Evolutionary conservation across 1,284 basidiomycete species (phyloP).

Genomic region (Chiua sp.): DNA sequence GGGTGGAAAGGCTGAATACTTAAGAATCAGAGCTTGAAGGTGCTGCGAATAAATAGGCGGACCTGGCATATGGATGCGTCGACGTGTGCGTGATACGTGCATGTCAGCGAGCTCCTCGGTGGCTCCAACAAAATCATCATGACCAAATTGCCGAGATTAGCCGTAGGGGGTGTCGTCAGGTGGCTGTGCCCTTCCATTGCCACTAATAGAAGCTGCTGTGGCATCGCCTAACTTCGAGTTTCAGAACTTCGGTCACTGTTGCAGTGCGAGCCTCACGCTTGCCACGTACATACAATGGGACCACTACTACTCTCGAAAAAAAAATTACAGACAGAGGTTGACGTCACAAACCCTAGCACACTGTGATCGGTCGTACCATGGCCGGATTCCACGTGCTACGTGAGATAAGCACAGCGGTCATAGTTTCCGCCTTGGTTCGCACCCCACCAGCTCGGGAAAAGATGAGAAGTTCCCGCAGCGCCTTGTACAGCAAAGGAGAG

Average conservation of each 20-base stretch:
- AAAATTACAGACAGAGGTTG: too few species aligned
- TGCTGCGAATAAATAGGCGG: background rate
- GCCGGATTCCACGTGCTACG: constrained; percentile 12
- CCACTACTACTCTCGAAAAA: too few species aligned
- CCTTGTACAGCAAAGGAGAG: constrained; percentile 78
- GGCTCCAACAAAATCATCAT: background rate
- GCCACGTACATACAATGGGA: background rate
- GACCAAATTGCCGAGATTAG: constrained; percentile 6
- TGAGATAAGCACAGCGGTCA: constrained; percentile 26
- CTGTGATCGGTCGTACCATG: too few species aligned
- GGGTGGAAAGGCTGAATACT: background rate
- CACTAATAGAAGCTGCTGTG: constrained; percentile 15
- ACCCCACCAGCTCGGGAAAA: constrained; percentile 69
- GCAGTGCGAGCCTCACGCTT: background rate
- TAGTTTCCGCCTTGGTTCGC: constrained; percentile 47
- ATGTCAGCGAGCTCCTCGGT: background rate
- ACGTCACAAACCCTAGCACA: too few species aligned
- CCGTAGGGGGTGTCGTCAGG: background rate
- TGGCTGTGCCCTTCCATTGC: background rate
- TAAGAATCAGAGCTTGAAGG: background rate
- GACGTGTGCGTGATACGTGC: too few species aligned
- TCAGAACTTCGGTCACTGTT: background rate
- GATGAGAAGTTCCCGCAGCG: constrained; percentile 57
- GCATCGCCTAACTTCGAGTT: background rate
- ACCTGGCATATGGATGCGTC: background rate